Evolutionary conservation across 2,329 filamentous ascomycete species (phyloP).

Genomic region (Thielaviopsis punctulata): DNA sequence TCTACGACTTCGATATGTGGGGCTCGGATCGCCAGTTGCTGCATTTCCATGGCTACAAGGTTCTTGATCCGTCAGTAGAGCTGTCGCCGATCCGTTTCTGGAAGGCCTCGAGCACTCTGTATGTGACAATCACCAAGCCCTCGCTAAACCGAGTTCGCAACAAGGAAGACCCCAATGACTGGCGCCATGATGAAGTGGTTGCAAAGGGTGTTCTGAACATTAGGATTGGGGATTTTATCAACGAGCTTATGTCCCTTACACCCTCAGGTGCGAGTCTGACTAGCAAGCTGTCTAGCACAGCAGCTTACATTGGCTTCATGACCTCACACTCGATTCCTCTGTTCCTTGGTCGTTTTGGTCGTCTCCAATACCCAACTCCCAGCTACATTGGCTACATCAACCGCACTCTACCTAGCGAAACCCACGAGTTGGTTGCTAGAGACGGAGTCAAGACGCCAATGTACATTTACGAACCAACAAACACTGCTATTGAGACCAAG

Average conservation of each 20-base stretch:
- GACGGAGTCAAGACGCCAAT: constrained; percentile 36
- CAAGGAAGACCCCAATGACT: constrained; percentile 21
- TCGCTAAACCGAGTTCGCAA: constrained; percentile 13
- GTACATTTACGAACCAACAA: constrained; percentile 38
- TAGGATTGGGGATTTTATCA: constrained; percentile 33
- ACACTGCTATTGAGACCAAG: constrained; percentile 21
- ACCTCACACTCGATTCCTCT: constrained; percentile 36
- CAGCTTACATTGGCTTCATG: constrained; percentile 33
- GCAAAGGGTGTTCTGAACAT: constrained; percentile 44
- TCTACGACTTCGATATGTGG: constrained; percentile 44
- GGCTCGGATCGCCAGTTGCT: constrained; percentile 34
- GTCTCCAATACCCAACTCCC: constrained; percentile 35
- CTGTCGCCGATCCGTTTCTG: constrained; percentile 39
- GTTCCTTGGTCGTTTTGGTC: constrained; percentile 36
- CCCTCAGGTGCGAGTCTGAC: constrained; percentile 30
- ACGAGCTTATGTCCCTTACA: constrained; percentile 36
- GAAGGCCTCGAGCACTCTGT: constrained; percentile 44
- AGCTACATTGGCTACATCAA: constrained; percentile 35
- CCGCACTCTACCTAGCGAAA: constrained; percentile 26
- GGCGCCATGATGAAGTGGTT: constrained; percentile 27
- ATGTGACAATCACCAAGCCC: constrained; percentile 37
- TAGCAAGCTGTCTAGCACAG: constrained; percentile 26
- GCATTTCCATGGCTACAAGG: constrained; percentile 45
- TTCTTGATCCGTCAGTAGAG: constrained; percentile 41
- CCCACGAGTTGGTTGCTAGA: constrained; percentile 29